Conservation (phyloP, 768 basidiomycete species). For the Serpula lacrymans region DNA sequence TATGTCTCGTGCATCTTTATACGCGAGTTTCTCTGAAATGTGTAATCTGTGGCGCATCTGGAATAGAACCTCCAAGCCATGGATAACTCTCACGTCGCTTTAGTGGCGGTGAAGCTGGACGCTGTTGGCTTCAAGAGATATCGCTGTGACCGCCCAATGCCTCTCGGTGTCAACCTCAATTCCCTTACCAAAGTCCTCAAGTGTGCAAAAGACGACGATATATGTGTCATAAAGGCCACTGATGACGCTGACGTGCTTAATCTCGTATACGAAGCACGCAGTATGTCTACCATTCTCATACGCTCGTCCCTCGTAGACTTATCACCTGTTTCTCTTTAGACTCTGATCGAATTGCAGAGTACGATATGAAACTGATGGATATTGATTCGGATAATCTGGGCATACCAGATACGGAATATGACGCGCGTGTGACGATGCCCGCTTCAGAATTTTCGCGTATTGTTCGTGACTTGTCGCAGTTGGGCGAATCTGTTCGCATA, state of each 20-base stretch:
- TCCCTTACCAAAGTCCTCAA: conserved; percentile 94
- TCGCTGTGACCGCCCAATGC: conserved; percentile 94
- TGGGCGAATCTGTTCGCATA: conserved; percentile 94
- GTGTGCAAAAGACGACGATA: conserved; percentile 95
- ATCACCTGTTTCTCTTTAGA: conserved; percentile 39
- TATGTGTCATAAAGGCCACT: conserved; percentile 83
- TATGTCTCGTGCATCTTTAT: conserved; percentile 29
- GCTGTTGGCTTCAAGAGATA: conserved; percentile 79
- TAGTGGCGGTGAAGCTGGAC: conserved; percentile 83
- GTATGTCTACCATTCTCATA: conserved; percentile 42
- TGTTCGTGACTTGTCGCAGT: conserved; percentile 82
- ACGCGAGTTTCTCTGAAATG: background rate
- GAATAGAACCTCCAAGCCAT: conserved; percentile 86
- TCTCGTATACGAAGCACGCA: conserved; percentile 85
- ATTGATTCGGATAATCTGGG: conserved; percentile 94
- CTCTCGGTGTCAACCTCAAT: conserved; percentile 81
- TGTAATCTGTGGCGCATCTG: conserved; percentile 5
- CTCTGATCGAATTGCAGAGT: conserved; percentile 92
- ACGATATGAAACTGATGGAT: conserved; percentile 99
- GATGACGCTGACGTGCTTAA: conserved; percentile 90
- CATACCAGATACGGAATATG: conserved; percentile 97
- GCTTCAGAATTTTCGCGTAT: conserved; percentile 88
- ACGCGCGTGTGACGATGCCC: conserved; percentile 86
- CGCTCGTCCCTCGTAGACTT: background rate
- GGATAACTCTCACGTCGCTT: conserved; percentile 99